Percentiles rank a stretch among this genome's conserved stretches.
These are phyloP conservation scores for Scheffersomyces spartinae DNA, from an alignment of 805 yeast genomes.

Conservation along the genomic window DNA sequence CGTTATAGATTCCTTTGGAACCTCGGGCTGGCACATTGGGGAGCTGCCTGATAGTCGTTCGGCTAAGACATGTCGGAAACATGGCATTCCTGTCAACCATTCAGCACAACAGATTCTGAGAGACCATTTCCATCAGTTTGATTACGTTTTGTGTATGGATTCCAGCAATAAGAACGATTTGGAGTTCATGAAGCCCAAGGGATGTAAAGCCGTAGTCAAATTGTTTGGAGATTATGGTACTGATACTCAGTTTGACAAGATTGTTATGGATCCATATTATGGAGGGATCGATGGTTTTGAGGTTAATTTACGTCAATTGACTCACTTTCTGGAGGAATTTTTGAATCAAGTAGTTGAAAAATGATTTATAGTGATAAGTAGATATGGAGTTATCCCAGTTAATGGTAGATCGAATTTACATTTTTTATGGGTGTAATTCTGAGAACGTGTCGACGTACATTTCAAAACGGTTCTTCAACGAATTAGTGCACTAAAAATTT, in stretches of 20 bases:
- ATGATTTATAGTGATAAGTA: no score
- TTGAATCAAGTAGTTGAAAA: conserved; percentile 35
- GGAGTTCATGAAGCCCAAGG: conserved; percentile 40
- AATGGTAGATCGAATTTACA: no score
- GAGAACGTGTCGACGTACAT: no score
- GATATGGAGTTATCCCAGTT: no score
- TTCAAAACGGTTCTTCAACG: no score
- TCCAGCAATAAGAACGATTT: conserved; percentile 43
- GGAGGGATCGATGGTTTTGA: conserved; percentile 83
- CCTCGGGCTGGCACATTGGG: conserved; percentile 77
- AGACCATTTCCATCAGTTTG: conserved; percentile 44
- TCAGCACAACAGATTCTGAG: conserved; percentile 56
- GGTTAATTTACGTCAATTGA: conserved; percentile 60
- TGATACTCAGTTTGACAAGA: conserved; percentile 32
- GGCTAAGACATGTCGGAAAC: conserved; percentile 48
- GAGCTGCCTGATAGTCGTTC: conserved; percentile 74
- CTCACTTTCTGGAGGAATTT: conserved; percentile 66
- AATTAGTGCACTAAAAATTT: no score
- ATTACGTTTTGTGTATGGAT: conserved; percentile 65
- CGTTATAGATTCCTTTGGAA: conserved; percentile 77
- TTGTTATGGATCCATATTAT: conserved; percentile 87
- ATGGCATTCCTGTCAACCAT: conserved; percentile 69
- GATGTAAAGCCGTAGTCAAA: conserved; percentile 35
- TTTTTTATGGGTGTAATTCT: no score
- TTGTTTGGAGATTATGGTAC: conserved; percentile 79